phyloP scores from a whole-genome alignment of 1,284 basidiomycete species.

The Wolfiporia cocos region DNA sequence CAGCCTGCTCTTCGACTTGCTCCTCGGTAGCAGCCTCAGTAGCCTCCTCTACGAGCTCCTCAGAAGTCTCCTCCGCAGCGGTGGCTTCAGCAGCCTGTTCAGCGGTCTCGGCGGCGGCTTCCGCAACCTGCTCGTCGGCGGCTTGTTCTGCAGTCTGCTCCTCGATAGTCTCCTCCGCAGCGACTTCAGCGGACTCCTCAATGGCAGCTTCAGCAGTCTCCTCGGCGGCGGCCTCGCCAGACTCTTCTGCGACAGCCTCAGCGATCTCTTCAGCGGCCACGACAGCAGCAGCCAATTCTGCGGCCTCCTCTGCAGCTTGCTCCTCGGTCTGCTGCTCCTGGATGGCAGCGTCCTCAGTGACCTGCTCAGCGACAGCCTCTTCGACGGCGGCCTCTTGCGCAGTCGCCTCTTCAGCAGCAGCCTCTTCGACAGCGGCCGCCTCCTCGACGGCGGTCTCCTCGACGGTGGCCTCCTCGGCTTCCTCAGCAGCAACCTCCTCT shows the following conservation, averaged over 20 bases:
- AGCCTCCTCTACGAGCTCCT: too few species aligned
- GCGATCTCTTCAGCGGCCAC: not conserved
- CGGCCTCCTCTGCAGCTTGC: not conserved
- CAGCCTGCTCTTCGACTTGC: not conserved
- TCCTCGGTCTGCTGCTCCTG: not conserved
- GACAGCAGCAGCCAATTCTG: not conserved
- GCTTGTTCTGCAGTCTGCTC: too few species aligned
- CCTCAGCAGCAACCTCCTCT: not conserved
- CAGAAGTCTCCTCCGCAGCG: too few species aligned
- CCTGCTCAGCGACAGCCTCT: too few species aligned
- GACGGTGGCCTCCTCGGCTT: not conserved
- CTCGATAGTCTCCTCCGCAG: not conserved
- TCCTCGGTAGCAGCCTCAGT: not conserved
- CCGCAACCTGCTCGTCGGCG: not conserved
- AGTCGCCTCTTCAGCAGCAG: not conserved
- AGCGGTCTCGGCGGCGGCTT: too few species aligned
- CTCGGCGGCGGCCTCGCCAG: constrained; percentile 1
- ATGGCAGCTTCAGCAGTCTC: not conserved
- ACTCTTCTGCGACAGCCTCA: constrained; percentile 3
- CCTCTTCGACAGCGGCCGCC: constrained; percentile 1
- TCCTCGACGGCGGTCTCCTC: not conserved
- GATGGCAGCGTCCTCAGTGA: too few species aligned
- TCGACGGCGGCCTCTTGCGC: too few species aligned
- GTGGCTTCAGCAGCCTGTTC: not conserved
- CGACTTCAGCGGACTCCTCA: not conserved